Evolutionary conservation across 2,329 filamentous ascomycete genomes (phyloP).

Genomic region (Aspergillus sojae): DNA sequence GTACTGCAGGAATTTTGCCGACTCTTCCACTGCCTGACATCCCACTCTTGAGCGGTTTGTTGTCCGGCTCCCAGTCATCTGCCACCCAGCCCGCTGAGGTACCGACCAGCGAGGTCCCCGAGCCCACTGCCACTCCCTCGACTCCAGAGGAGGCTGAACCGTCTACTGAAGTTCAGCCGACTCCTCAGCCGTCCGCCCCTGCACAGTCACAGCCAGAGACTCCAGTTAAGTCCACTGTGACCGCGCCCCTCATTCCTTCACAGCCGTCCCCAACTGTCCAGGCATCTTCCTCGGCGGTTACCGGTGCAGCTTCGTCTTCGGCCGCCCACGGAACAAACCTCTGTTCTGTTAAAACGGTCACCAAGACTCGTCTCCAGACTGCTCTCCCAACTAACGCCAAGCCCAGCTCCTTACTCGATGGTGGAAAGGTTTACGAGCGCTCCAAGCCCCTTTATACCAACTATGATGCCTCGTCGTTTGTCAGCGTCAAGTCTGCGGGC

Average conservation of each 20-base stretch:
- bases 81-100: neutral
- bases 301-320: constrained; percentile 5
- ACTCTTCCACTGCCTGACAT: neutral
- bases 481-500: constrained; percentile 80
- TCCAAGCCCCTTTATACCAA: constrained; percentile 86
- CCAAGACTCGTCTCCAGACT: constrained; percentile 59
- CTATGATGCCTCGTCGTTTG: constrained; percentile 68
- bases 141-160: neutral
- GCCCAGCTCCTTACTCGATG: constrained; percentile 65
- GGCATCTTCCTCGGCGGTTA: constrained; percentile 7
- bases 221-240: neutral
- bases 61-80: constrained; percentile 10
- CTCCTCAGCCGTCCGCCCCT: neutral
- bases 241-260: neutral
- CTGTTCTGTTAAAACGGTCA: constrained; percentile 34
- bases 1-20: neutral
- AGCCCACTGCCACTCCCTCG: neutral
- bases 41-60: constrained; percentile 10
- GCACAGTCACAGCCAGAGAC: neutral
- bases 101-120: no score
- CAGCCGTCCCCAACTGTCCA: constrained; percentile 4
- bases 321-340: constrained; percentile 18
- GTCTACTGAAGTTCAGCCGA: neutral
- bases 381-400: constrained; percentile 60
- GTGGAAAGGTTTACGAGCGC: constrained; percentile 75